A percentile compares a stretch with the other conserved stretches of the same genome.
Conservation (phyloP, 1,284 basidiomycete genomes). For the Moesziomyces antarcticus region DNA sequence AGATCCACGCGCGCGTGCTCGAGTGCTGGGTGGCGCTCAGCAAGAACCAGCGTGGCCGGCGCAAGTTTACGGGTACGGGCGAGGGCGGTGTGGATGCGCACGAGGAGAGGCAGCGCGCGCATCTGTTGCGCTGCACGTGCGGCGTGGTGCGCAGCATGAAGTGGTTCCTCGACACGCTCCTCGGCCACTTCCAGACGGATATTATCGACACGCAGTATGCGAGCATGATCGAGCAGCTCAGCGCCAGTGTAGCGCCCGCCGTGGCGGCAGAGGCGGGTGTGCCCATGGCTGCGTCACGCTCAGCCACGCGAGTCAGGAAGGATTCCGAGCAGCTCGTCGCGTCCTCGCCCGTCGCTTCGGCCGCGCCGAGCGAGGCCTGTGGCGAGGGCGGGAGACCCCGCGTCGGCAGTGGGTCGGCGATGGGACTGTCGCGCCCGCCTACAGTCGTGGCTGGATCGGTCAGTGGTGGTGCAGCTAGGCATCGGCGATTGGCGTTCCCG, state of each 20-base stretch:
- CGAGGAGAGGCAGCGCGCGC: conserved; percentile 72
- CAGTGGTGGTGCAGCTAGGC: conserved; percentile 6
- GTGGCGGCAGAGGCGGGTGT: background rate
- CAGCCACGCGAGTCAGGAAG: conserved; percentile 7
- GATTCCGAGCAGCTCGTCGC: conserved; percentile 18
- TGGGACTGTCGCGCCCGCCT: conserved; percentile 14
- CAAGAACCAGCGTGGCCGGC: conserved; percentile 80
- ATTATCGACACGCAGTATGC: conserved; percentile 86
- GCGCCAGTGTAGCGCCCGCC: conserved; percentile 2
- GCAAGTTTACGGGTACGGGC: conserved; percentile 84
- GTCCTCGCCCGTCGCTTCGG: conserved; percentile 19
- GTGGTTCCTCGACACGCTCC: conserved; percentile 83
- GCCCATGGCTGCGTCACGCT: background rate
- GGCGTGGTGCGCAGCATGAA: conserved; percentile 85
- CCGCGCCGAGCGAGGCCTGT: conserved; percentile 26
- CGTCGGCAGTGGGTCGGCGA: conserved; percentile 16
- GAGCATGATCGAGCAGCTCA: conserved; percentile 75
- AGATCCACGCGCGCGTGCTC: conserved; percentile 81
- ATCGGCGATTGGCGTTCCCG: conserved; percentile 29
- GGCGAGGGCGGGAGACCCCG: conserved; percentile 21
- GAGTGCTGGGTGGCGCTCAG: conserved; percentile 84
- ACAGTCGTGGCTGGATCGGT: conserved; percentile 10
- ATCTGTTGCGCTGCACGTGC: conserved; percentile 83
- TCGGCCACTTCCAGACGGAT: conserved; percentile 80
- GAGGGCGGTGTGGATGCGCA: conserved; percentile 80